A percentile compares a stretch with the other conserved stretches of the same genome.
Conservation (phyloP, 495 filamentous ascomycete genomes). For the Barbatosphaeria neglecta region DNA sequence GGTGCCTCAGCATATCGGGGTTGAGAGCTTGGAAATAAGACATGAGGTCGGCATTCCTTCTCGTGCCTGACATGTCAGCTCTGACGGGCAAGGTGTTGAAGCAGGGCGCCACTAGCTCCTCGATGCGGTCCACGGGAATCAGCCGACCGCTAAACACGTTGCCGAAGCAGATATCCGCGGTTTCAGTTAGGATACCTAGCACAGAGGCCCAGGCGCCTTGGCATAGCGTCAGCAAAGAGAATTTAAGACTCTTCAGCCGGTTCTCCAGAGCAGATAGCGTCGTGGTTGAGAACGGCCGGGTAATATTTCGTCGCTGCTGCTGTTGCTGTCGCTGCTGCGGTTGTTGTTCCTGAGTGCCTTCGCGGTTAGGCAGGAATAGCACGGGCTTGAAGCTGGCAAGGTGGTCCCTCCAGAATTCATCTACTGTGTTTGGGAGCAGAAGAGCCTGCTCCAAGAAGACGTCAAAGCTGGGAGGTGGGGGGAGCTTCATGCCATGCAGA, state of each 20-base stretch:
- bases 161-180: constrained; percentile 66
- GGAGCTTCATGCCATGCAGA: constrained; percentile 32
- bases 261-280: constrained; percentile 34
- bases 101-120: constrained; percentile 68
- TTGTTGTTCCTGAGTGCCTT: background rate
- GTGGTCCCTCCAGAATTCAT: constrained; percentile 50
- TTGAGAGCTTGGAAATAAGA: constrained; percentile 45
- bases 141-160: constrained; percentile 67
- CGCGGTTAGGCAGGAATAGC: constrained; percentile 20
- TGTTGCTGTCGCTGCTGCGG: too few relatives aligned
- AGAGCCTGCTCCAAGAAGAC: constrained; percentile 20
- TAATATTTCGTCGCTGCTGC: too few relatives aligned
- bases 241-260: constrained; percentile 36
- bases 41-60: constrained; percentile 40
- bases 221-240: constrained; percentile 50
- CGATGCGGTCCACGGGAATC: constrained; percentile 48
- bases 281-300: too few relatives aligned
- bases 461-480: constrained; percentile 31
- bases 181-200: constrained; percentile 37
- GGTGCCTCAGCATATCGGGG: constrained; percentile 45
- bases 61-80: constrained; percentile 29
- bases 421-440: constrained; percentile 19
- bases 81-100: constrained; percentile 84
- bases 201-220: constrained; percentile 59
- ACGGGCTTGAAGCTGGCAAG: constrained; percentile 38